These are phyloP conservation scores for Calonectria naviculata DNA, from an alignment of 2,329 filamentous ascomycete genomes.

Conservation along the genomic window DNA sequence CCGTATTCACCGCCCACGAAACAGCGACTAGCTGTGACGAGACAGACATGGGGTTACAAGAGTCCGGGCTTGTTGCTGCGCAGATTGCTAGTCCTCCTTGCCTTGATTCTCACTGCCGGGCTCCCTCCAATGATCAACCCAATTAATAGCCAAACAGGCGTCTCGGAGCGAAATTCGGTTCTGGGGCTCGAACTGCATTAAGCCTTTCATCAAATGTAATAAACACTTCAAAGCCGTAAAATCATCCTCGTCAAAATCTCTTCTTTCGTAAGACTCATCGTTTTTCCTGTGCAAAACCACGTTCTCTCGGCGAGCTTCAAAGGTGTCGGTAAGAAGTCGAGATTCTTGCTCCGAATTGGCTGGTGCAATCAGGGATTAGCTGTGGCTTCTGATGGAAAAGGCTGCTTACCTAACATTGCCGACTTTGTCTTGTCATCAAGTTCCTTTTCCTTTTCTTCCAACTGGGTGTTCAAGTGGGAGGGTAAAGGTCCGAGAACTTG, in stretches of 20 bases:
- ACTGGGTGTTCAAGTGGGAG: not conserved
- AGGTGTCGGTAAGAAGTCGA: not conserved
- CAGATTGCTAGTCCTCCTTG: no score
- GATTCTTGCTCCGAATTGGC: not conserved
- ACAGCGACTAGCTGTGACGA: no score
- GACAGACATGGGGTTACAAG: no score
- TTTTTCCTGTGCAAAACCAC: not conserved
- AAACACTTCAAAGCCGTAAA: constrained; percentile 12
- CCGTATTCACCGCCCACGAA: no score
- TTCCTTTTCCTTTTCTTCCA: not conserved
- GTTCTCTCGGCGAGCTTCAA: not conserved
- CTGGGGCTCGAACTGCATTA: constrained; percentile 10
- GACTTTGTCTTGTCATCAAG: no score
- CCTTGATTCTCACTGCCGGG: no score
- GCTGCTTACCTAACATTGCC: no score
- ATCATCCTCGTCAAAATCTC: not conserved
- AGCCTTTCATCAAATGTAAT: not conserved
- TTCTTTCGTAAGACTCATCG: not conserved
- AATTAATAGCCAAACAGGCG: not conserved
- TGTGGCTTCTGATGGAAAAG: no score
- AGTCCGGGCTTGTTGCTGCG: no score
- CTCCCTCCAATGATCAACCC: constrained; percentile 38
- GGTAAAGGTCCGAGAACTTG: not conserved
- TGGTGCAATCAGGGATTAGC: not conserved
- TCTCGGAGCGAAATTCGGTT: constrained; percentile 6